Evolutionary conservation across 208 protist genomes (phyloP).

Genomic region (Leishmania gerbilli): DNA sequence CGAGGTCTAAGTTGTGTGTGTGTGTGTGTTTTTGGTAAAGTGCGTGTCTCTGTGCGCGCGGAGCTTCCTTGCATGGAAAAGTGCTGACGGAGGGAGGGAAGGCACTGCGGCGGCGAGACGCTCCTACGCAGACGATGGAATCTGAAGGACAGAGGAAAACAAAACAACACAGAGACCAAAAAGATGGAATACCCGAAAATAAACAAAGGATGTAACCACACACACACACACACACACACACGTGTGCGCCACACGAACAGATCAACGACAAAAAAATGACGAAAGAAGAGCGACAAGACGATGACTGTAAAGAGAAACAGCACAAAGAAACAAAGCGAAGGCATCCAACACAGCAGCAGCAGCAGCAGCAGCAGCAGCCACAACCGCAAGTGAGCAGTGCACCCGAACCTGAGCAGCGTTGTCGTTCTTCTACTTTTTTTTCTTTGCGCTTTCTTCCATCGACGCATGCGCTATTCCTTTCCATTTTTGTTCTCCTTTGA

Average conservation of each 20-base stretch:
- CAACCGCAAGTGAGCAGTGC: neutral
- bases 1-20: neutral
- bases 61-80: neutral
- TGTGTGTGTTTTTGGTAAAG: neutral
- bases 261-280: neutral
- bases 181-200: neutral
- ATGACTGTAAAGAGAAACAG: neutral
- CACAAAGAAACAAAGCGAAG: neutral
- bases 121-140: neutral
- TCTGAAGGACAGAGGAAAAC: neutral
- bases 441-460: neutral
- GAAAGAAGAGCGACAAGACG: neutral
- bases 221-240: neutral
- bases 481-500: neutral
- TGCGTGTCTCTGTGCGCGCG: neutral
- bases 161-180: neutral
- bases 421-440: neutral
- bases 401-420: neutral
- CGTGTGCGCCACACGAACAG: no score
- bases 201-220: neutral
- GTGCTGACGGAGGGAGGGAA: neutral
- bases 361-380: no score
- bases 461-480: neutral
- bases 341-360: neutral
- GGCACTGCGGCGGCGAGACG: neutral